Percentiles rank a stretch among this genome's conserved stretches.
phyloP scores from a whole-genome alignment of 176 grass and related monocot species.

The Poa pratensis region DNA sequence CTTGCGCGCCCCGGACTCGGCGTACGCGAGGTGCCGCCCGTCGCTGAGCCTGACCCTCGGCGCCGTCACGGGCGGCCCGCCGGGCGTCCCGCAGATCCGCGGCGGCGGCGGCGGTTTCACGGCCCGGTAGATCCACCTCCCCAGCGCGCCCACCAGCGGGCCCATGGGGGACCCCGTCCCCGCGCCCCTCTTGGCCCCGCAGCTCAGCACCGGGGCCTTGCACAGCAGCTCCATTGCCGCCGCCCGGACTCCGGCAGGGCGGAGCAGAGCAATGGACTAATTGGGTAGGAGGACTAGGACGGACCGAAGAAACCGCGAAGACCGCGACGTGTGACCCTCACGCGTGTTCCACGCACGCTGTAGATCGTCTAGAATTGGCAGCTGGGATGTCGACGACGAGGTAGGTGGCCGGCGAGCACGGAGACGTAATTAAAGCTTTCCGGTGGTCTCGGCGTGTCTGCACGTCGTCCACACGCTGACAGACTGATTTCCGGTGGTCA shows the following conservation, averaged over 20 bases:
- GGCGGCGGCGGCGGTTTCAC: constrained; percentile 41
- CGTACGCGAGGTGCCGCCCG: constrained; percentile 75
- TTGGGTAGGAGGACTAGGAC: background rate
- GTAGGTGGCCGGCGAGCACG: background rate
- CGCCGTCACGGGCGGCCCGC: constrained; percentile 58
- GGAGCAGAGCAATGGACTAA: background rate
- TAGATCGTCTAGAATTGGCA: background rate
- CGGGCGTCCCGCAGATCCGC: constrained; percentile 58
- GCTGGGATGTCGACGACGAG: background rate
- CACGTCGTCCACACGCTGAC: background rate
- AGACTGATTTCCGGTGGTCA: background rate
- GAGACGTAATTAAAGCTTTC: background rate
- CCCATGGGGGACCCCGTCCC: constrained; percentile 1
- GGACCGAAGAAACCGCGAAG: too few relatives aligned
- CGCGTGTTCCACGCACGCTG: too few relatives aligned
- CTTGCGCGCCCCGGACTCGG: constrained; percentile 67
- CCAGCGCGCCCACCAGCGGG: constrained; percentile 42
- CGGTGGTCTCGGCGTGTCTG: too few relatives aligned
- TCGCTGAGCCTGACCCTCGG: constrained; percentile 62
- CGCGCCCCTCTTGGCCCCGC: constrained; percentile 18
- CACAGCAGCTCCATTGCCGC: constrained; percentile 47
- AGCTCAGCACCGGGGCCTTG: constrained; percentile 47
- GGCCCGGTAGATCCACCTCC: constrained; percentile 46
- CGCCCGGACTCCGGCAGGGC: background rate
- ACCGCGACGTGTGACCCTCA: too few relatives aligned